A percentile compares a stretch with the other conserved stretches of the same genome.
phyloP scores from a whole-genome alignment of 2,329 filamentous ascomycete species.

The Talaromyces rugulosus region DNA sequence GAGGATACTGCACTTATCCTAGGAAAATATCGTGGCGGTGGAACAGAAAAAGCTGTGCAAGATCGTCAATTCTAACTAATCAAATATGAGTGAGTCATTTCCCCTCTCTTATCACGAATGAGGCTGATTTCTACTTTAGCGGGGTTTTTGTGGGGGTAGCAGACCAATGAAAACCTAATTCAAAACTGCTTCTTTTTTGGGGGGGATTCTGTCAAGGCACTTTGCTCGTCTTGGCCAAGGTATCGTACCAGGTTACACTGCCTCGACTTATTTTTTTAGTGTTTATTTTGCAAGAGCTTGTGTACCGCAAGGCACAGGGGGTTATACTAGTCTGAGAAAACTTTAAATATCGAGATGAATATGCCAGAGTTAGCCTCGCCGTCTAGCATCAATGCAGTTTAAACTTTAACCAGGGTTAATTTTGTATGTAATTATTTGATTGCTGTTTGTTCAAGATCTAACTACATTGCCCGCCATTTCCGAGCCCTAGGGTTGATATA shows the following conservation, averaged over 20 bases:
- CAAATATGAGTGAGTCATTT: neutral
- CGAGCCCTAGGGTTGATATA: neutral
- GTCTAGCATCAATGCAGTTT: too few species aligned
- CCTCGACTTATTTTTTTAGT: too few species aligned
- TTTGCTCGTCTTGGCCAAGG: too few species aligned
- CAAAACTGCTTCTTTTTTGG: neutral
- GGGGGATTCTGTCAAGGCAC: too few species aligned
- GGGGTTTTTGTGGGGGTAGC: neutral
- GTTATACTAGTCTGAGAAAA: neutral
- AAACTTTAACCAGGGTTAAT: too few species aligned
- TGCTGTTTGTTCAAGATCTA: neutral
- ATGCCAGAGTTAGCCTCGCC: neutral
- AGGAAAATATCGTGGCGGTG: neutral
- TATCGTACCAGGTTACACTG: too few species aligned
- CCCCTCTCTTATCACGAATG: neutral
- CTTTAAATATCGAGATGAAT: neutral
- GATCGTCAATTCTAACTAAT: neutral
- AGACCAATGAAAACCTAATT: neutral
- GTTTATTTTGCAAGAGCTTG: neutral
- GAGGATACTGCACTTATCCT: neutral
- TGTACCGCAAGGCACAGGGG: neutral
- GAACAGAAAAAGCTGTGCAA: neutral
- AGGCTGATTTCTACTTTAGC: neutral
- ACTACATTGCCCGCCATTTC: neutral
- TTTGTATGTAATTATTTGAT: neutral